Evolutionary conservation across 176 grass and related monocot species (phyloP).

Genomic region (Triticum urartu): DNA sequence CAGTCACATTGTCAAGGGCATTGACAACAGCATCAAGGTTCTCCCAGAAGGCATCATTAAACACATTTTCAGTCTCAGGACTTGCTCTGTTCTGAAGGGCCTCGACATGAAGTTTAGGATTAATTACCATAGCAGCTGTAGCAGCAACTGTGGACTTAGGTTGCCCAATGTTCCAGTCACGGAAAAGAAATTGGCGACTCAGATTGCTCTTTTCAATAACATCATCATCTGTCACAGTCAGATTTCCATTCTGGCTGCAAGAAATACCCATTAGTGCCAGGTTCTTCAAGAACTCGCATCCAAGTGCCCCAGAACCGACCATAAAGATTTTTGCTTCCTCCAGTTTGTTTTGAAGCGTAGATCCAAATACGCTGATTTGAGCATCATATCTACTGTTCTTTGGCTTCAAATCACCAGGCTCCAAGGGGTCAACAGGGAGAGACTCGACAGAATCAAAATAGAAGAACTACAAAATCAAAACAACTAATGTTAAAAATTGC

Average conservation of each 20-base stretch:
- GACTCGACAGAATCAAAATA: constrained; percentile 97
- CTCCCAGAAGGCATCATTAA: constrained; percentile 86
- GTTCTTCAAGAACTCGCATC: constrained; percentile 95
- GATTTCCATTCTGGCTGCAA: constrained; percentile 58
- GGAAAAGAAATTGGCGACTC: constrained; percentile 96
- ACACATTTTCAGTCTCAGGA: constrained; percentile 93
- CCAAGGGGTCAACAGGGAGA: constrained; percentile 74
- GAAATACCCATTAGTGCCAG: constrained; percentile 87
- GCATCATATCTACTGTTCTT: constrained; percentile 76
- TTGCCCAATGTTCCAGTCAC: constrained; percentile 93
- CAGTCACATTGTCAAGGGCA: constrained; percentile 84
- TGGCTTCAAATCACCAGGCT: constrained; percentile 59
- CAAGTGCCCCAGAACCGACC: constrained; percentile 87
- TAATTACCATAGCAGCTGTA: constrained; percentile 69
- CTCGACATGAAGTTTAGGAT: constrained; percentile 66
- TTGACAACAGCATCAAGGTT: constrained; percentile 80
- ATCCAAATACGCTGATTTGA: constrained; percentile 85
- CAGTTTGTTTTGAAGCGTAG: constrained; percentile 74
- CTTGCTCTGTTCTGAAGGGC: constrained; percentile 90
- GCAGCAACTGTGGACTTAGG: constrained; percentile 91
- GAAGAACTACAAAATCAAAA: constrained; percentile 76
- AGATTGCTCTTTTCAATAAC: constrained; percentile 98
- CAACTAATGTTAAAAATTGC: not conserved
- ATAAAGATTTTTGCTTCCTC: constrained; percentile 85
- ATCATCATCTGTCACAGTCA: constrained; percentile 93